Percentiles rank a stretch among this genome's conserved stretches.
Evolutionary conservation across 495 filamentous ascomycete species (phyloP).

Genomic region (Tuber umbilicatum): DNA sequence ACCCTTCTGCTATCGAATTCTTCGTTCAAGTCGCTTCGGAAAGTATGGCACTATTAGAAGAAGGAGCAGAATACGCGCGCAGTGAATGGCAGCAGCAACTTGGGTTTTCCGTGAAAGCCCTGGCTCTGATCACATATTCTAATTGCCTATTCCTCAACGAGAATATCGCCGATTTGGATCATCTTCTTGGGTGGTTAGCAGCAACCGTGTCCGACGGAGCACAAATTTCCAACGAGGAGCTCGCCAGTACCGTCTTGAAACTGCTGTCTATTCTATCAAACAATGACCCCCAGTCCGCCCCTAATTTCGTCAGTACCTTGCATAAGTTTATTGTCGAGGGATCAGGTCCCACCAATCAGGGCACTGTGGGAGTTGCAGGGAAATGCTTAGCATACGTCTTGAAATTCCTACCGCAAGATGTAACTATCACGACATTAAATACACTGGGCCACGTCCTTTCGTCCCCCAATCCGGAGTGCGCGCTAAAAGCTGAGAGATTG

Average conservation of each 20-base stretch:
- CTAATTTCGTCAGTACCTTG: slow-evolving; percentile 64
- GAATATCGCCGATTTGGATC: slow-evolving; percentile 68
- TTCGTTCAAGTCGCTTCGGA: slow-evolving; percentile 69
- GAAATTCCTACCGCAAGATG: slow-evolving; percentile 76
- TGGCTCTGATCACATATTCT: slow-evolving; percentile 72
- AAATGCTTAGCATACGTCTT: slow-evolving; percentile 73
- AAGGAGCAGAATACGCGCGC: slow-evolving; percentile 78
- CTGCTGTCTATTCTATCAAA: slow-evolving; percentile 74
- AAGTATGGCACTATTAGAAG: slow-evolving; percentile 78
- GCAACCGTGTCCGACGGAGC: slow-evolving; percentile 64
- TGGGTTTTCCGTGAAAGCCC: slow-evolving; percentile 76
- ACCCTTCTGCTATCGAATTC: slow-evolving; percentile 57
- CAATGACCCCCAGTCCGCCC: slow-evolving; percentile 61
- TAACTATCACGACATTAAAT: slow-evolving; percentile 88
- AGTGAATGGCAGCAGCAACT: slow-evolving; percentile 82
- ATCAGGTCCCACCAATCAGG: slow-evolving; percentile 55
- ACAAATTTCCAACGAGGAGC: slow-evolving; percentile 68
- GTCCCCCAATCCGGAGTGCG: slow-evolving; percentile 51
- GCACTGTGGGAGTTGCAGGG: slow-evolving; percentile 68
- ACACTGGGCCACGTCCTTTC: slow-evolving; percentile 88
- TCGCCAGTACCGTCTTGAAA: slow-evolving; percentile 71
- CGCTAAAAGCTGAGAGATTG: slow-evolving; percentile 38
- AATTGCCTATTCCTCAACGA: slow-evolving; percentile 75
- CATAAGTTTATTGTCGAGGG: slow-evolving; percentile 79
- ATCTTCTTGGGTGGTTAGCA: slow-evolving; percentile 79